phyloP scores from a whole-genome alignment of 495 filamentous ascomycete genomes.

The Hyaloscypha variabilis region DNA sequence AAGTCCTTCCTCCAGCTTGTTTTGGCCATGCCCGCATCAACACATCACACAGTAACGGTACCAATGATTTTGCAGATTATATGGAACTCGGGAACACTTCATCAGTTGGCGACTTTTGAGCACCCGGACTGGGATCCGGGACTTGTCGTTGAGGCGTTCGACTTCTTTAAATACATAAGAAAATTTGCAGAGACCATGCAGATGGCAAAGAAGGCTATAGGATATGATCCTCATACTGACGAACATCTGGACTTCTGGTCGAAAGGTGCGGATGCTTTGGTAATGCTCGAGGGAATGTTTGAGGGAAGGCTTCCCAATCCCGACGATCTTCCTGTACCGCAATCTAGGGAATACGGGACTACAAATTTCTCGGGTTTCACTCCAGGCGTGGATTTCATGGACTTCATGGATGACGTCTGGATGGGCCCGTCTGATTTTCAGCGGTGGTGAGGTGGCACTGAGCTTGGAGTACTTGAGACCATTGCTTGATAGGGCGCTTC shows the following conservation, averaged over 20 bases:
- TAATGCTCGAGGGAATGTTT: neutral
- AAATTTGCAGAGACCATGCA: neutral
- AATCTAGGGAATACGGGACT: neutral
- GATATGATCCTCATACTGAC: neutral
- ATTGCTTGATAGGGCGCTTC: too few species aligned
- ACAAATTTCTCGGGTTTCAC: neutral
- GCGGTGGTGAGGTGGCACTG: too few species aligned
- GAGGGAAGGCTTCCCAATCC: neutral
- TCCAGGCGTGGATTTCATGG: neutral
- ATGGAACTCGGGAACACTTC: conserved; percentile 39
- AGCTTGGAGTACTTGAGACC: too few species aligned
- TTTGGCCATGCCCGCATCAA: conserved; percentile 33
- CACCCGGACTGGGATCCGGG: conserved; percentile 45
- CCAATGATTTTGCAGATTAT: conserved; percentile 44
- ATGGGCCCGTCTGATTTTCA: neutral
- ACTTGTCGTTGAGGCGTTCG: conserved; percentile 37
- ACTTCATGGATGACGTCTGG: neutral
- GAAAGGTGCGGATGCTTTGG: neutral
- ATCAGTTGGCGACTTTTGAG: conserved; percentile 40
- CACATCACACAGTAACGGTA: conserved; percentile 37
- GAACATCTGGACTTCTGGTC: neutral
- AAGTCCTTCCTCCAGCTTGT: conserved; percentile 41
- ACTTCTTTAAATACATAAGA: conserved; percentile 36
- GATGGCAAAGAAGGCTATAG: neutral
- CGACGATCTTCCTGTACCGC: neutral